A percentile compares a stretch with the other conserved stretches of the same genome.
phyloP scores from a whole-genome alignment of 2,329 filamentous ascomycete genomes.

The Thelonectria discophora region DNA sequence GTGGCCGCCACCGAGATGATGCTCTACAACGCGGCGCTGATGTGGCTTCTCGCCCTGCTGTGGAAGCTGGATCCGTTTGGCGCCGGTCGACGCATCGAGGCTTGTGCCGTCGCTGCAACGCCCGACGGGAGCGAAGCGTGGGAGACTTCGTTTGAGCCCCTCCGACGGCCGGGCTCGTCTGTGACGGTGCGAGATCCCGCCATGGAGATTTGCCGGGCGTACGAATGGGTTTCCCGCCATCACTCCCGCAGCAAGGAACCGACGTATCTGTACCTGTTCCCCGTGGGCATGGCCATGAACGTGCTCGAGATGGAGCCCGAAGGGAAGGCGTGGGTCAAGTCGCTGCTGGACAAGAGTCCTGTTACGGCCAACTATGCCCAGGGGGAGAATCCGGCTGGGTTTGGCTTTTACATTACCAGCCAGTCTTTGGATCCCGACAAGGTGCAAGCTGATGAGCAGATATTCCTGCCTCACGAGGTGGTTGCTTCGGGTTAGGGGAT shows the following conservation, averaged over 20 bases:
- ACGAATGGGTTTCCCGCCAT: slow-evolving; percentile 26
- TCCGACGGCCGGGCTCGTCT: slow-evolving; percentile 15
- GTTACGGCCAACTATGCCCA: slow-evolving; percentile 23
- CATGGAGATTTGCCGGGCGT: slow-evolving; percentile 22
- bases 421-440: slow-evolving; percentile 17
- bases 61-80: slow-evolving; percentile 32
- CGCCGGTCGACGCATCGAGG: slow-evolving; percentile 19
- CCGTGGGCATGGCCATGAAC: slow-evolving; percentile 27
- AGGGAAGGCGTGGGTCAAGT: slow-evolving; percentile 1
- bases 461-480: slow-evolving; percentile 11
- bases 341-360: slow-evolving; percentile 11
- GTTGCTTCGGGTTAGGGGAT: not conserved
- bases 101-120: slow-evolving; percentile 4
- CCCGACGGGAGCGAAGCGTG: not conserved
- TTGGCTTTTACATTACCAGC: slow-evolving; percentile 24
- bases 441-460: slow-evolving; percentile 16
- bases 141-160: slow-evolving; percentile 17
- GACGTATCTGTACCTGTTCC: slow-evolving; percentile 24
- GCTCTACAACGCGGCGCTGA: slow-evolving; percentile 32
- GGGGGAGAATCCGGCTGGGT: slow-evolving; percentile 23
- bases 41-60: slow-evolving; percentile 32
- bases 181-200: slow-evolving; percentile 20
- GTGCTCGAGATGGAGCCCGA: slow-evolving; percentile 16
- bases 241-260: slow-evolving; percentile 22
- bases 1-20: slow-evolving; percentile 25